Percentiles rank a stretch among this genome's conserved stretches.
These are phyloP conservation scores for Pythium pyrilobum DNA, from an alignment of 352 stramenopile species.

Conservation along the genomic window DNA sequence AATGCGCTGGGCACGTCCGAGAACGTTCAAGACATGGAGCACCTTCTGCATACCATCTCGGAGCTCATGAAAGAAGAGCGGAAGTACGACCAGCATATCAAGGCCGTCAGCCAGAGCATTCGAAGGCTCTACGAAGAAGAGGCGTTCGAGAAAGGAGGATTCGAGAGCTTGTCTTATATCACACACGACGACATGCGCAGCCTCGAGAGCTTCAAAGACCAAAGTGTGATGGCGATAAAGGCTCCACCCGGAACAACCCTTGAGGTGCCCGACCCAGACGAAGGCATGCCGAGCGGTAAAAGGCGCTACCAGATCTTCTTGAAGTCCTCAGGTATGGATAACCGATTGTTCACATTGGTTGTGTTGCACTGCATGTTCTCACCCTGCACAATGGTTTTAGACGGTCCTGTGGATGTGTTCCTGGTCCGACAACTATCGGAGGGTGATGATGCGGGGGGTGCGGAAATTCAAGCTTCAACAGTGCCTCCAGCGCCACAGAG, in stretches of 20 bases:
- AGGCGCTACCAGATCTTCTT: slow-evolving; percentile 94
- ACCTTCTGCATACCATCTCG: slow-evolving; percentile 69
- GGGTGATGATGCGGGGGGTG: slow-evolving; percentile 24
- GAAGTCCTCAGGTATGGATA: slow-evolving; percentile 79
- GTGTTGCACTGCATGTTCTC: background rate
- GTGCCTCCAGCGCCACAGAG: slow-evolving; percentile 20
- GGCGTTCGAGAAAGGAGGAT: slow-evolving; percentile 64
- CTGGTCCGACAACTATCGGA: slow-evolving; percentile 67
- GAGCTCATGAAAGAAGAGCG: slow-evolving; percentile 80
- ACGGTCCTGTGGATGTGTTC: slow-evolving; percentile 89
- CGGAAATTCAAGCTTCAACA: slow-evolving; percentile 1
- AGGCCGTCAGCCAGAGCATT: slow-evolving; percentile 76
- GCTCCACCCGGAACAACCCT: slow-evolving; percentile 91
- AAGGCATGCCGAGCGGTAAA: slow-evolving; percentile 88
- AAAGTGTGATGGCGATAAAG: slow-evolving; percentile 94
- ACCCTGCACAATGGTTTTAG: slow-evolving; percentile 14
- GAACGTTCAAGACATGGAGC: slow-evolving; percentile 59
- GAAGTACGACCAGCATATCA: slow-evolving; percentile 82
- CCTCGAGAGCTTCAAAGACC: slow-evolving; percentile 78
- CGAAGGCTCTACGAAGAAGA: slow-evolving; percentile 82
- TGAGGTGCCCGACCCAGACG: slow-evolving; percentile 92
- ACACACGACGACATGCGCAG: slow-evolving; percentile 87
- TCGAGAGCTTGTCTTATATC: slow-evolving; percentile 81
- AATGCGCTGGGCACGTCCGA: slow-evolving; percentile 38
- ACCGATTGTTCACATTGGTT: no score